A percentile compares a stretch with the other conserved stretches of the same genome.
phyloP scores from a whole-genome alignment of 768 basidiomycete species.

The Rhizopogon rudus region DNA sequence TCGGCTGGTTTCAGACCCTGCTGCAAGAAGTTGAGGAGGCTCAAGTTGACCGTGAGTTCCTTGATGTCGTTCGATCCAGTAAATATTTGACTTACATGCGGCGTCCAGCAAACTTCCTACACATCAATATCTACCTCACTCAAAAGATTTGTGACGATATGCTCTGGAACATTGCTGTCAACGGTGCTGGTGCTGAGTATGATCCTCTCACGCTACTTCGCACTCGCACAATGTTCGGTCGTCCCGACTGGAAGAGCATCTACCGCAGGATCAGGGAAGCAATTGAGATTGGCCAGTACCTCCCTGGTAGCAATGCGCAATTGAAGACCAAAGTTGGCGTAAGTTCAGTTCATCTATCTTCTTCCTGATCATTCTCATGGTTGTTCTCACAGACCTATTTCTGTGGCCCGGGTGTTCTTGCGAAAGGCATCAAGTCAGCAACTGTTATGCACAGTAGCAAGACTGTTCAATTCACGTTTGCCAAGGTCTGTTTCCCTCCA shows the following conservation, averaged over 20 bases:
- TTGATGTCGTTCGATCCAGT: background rate
- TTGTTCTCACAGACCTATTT: conserved; percentile 64
- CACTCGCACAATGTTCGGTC: conserved; percentile 86
- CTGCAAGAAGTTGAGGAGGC: conserved; percentile 85
- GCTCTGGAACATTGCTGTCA: conserved; percentile 89
- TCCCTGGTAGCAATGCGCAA: conserved; percentile 73
- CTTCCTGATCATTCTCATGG: conserved; percentile 4
- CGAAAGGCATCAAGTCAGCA: conserved; percentile 73
- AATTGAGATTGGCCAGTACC: conserved; percentile 78
- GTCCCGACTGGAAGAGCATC: conserved; percentile 85
- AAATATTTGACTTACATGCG: conserved; percentile 8
- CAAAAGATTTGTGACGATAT: conserved; percentile 82
- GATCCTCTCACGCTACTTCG: conserved; percentile 88
- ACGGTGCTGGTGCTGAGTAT: conserved; percentile 79
- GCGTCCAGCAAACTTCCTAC: conserved; percentile 76
- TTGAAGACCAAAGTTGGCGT: conserved; percentile 83
- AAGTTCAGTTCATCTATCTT: conserved; percentile 24
- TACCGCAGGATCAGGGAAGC: conserved; percentile 70
- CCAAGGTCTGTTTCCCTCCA: conserved; percentile 52
- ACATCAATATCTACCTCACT: conserved; percentile 88
- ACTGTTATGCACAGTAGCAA: conserved; percentile 49
- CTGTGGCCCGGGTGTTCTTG: conserved; percentile 77
- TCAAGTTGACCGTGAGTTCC: conserved; percentile 77
- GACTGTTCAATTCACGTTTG: conserved; percentile 71
- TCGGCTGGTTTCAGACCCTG: conserved; percentile 93